Conservation (phyloP, 371 early-diverging fungal species). For the Mucor lusitanicus region DNA sequence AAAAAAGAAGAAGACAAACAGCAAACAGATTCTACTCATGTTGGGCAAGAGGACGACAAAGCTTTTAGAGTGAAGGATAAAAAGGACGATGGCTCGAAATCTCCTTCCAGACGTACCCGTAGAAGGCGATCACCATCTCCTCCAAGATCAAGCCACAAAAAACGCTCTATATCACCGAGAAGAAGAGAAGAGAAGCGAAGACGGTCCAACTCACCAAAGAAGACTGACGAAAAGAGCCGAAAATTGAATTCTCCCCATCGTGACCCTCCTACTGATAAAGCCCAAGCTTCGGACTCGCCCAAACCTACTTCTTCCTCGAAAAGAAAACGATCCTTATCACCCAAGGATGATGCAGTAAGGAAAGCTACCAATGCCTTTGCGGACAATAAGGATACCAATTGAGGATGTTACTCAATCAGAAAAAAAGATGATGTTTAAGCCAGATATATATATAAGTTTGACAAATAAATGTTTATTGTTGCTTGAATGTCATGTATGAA, state of each 20-base stretch:
- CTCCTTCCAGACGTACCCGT: not conserved
- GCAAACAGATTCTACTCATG: not conserved
- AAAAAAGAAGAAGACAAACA: not conserved
- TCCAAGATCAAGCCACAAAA: not conserved
- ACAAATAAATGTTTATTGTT: not conserved
- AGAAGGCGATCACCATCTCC: conserved; percentile 8
- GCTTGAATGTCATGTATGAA: not conserved
- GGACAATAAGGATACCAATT: not conserved
- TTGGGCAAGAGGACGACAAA: not conserved
- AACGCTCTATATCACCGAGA: not conserved
- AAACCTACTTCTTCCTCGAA: not conserved
- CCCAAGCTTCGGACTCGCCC: not conserved
- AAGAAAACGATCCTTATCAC: not conserved
- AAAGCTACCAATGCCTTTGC: not conserved
- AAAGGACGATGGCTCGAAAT: not conserved
- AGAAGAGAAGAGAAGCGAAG: not conserved
- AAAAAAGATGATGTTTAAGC: not conserved
- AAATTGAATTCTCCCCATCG: not conserved
- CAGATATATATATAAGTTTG: not conserved
- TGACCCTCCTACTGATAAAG: not conserved
- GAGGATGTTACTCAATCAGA: not conserved
- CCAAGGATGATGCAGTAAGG: not conserved
- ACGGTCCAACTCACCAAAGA: not conserved
- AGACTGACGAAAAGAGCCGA: not conserved
- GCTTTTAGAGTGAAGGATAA: not conserved